A percentile compares a stretch with the other conserved stretches of the same genome.
These are phyloP conservation scores for Penicillium sp. DNA, from an alignment of 2,329 filamentous ascomycete genomes.

Conservation along the genomic window DNA sequence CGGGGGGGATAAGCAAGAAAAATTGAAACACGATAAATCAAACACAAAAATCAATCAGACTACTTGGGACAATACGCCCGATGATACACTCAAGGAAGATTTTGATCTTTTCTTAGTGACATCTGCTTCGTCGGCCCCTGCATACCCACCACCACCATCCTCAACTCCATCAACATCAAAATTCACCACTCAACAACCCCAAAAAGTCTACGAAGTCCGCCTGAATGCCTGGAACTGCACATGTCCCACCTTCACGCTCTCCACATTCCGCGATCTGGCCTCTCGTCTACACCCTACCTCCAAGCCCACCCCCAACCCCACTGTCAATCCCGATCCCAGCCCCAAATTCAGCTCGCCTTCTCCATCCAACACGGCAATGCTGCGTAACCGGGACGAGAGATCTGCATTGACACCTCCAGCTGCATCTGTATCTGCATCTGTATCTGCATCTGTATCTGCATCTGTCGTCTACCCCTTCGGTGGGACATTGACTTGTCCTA, in stretches of 20 bases:
- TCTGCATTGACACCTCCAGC: neutral
- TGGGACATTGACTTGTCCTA: constrained; percentile 36
- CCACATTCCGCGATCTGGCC: constrained; percentile 59
- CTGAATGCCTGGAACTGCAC: constrained; percentile 83
- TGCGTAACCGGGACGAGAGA: constrained; percentile 16
- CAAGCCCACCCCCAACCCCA: neutral
- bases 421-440: too few species aligned
- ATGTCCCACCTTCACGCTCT: constrained; percentile 81
- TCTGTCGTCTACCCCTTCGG: constrained; percentile 40
- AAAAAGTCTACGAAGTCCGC: constrained; percentile 68
- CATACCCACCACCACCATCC: constrained; percentile 11
- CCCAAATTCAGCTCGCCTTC: neutral
- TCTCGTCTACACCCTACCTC: constrained; percentile 33
- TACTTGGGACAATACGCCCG: neutral
- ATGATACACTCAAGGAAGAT: constrained; percentile 18
- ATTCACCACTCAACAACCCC: constrained; percentile 24
- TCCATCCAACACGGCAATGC: constrained; percentile 12
- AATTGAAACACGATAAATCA: constrained; percentile 6
- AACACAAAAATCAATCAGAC: neutral
- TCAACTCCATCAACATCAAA: constrained; percentile 27
- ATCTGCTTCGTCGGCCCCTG: constrained; percentile 55
- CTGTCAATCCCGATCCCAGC: neutral
- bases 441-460: too few species aligned
- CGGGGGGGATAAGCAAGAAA: neutral
- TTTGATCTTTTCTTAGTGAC: constrained; percentile 64